Evolutionary conservation across 1,139 yeast species (phyloP).

Genomic region (Hansenula sp.): DNA sequence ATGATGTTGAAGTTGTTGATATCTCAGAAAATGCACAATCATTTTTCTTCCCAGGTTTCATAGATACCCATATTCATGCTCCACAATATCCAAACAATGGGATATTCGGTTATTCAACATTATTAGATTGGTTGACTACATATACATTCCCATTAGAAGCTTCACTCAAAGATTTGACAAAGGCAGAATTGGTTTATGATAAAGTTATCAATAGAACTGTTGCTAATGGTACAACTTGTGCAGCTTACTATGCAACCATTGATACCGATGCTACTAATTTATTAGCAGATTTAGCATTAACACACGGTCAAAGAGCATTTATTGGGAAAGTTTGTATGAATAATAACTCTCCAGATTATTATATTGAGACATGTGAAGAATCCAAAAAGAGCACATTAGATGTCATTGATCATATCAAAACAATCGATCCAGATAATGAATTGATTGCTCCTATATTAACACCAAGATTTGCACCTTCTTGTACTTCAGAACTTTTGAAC

Average conservation of each 20-base stretch:
- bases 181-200: conserved; percentile 59
- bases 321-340: conserved; percentile 97
- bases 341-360: conserved; percentile 63
- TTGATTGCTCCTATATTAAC: conserved; percentile 71
- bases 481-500: conserved; percentile 57
- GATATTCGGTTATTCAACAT: conserved; percentile 78
- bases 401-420: conserved; percentile 52
- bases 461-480: conserved; percentile 93
- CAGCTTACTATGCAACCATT: conserved; percentile 85
- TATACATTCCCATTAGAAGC: conserved; percentile 90
- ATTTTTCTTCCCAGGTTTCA: conserved; percentile 86
- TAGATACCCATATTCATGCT: conserved; percentile 96
- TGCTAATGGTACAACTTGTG: conserved; percentile 83
- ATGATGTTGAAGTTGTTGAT: conserved; percentile 22
- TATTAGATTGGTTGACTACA: conserved; percentile 81
- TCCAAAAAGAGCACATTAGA: conserved; percentile 53
- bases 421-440: conserved; percentile 39
- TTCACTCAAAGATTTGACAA: conserved; percentile 41
- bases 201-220: conserved; percentile 66
- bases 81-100: conserved; percentile 96
- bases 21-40: conserved; percentile 27
- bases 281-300: conserved; percentile 67
- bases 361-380: conserved; percentile 56
- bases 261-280: conserved; percentile 71
- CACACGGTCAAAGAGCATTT: conserved; percentile 78